These are phyloP conservation scores for Trametes cingulata DNA, from an alignment of 768 basidiomycete genomes.

Conservation along the genomic window DNA sequence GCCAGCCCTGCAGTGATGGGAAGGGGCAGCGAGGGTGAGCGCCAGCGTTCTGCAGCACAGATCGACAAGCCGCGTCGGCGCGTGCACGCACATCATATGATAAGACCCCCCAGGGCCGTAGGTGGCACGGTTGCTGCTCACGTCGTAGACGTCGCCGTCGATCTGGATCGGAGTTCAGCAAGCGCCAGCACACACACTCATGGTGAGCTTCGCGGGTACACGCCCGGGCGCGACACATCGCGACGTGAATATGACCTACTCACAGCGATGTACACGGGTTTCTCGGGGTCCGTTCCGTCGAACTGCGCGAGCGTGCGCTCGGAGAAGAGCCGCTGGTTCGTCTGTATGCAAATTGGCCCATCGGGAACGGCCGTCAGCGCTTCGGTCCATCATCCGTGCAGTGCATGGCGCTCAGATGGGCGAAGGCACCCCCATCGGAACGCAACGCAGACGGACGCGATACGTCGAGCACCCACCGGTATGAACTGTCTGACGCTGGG, in stretches of 20 bases:
- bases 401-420: background rate
- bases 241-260: constrained; percentile 44
- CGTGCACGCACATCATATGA: constrained; percentile 57
- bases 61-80: constrained; percentile 6
- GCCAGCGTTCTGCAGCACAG: constrained; percentile 1
- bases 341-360: constrained; percentile 36
- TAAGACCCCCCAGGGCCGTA: constrained; percentile 93
- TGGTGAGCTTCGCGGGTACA: constrained; percentile 22
- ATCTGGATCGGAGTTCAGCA: constrained; percentile 49
- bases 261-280: constrained; percentile 87
- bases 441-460: constrained; percentile 29
- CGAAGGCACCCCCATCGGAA: constrained; percentile 52
- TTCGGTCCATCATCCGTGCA: background rate
- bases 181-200: constrained; percentile 4
- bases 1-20: constrained; percentile 56
- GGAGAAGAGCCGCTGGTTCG: constrained; percentile 70
- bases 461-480: constrained; percentile 23
- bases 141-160: constrained; percentile 92
- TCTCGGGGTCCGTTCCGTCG: constrained; percentile 65
- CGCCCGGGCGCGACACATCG: constrained; percentile 12
- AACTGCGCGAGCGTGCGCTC: constrained; percentile 64
- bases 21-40: constrained; percentile 13
- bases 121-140: constrained; percentile 67
- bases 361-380: constrained; percentile 16
- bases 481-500: constrained; percentile 26